Percentiles rank a stretch among this genome's conserved stretches.
These are phyloP conservation scores for Erysimum cheiranthoides DNA, from an alignment of 345 rosid species.

Conservation along the genomic window DNA sequence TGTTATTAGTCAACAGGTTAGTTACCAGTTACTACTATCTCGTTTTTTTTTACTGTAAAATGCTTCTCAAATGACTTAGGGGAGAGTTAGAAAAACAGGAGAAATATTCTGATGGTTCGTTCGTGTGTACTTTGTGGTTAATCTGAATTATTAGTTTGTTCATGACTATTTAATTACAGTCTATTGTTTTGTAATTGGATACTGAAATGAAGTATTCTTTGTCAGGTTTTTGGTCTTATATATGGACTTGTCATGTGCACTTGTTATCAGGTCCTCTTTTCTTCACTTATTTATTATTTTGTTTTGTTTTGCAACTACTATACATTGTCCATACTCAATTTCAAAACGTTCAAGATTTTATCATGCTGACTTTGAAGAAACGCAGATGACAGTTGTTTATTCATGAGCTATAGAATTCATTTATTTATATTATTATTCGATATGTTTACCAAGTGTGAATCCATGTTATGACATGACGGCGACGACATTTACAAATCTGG, in stretches of 20 bases:
- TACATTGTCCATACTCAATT: not conserved
- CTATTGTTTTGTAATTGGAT: not conserved
- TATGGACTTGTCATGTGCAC: too few relatives aligned
- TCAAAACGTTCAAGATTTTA: not conserved
- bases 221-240: too few relatives aligned
- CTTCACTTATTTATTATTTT: not conserved
- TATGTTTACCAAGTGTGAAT: not conserved
- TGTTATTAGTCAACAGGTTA: not conserved
- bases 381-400: not conserved
- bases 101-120: not conserved
- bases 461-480: not conserved
- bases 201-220: not conserved
- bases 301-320: not conserved
- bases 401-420: too few relatives aligned
- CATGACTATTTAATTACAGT: not conserved
- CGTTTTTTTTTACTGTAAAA: not conserved
- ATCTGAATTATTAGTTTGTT: not conserved
- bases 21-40: not conserved
- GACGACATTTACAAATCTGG: too few relatives aligned
- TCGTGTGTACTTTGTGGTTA: not conserved
- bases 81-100: not conserved
- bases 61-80: conserved; percentile 12
- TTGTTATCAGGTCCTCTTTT: not conserved
- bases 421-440: too few relatives aligned
- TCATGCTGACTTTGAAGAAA: not conserved